These are phyloP conservation scores for Halteria grandinella DNA, from an alignment of 73 alveolate genomes.

Conservation along the genomic window DNA sequence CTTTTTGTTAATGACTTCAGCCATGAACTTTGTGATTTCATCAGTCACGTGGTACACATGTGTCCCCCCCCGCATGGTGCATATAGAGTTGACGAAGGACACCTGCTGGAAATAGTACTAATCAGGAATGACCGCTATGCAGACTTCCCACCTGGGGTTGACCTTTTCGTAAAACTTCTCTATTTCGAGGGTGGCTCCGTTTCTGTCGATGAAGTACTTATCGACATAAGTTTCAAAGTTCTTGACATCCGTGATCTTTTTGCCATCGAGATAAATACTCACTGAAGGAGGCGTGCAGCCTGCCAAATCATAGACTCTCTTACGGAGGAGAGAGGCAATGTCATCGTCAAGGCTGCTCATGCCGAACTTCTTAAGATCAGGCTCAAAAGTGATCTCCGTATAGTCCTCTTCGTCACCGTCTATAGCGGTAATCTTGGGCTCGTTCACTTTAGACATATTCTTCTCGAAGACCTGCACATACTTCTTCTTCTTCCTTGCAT, in stretches of 20 bases:
- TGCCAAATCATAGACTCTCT: conserved; percentile 99
- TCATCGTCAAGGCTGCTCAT: conserved; percentile 89
- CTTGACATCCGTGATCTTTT: conserved; percentile 70
- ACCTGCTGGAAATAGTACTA: conserved; percentile 87
- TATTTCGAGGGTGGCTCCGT: neutral
- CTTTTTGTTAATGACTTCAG: conserved; percentile 56
- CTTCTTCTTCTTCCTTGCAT: conserved; percentile 71
- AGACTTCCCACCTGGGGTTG: conserved; percentile 71
- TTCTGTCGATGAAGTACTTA: conserved; percentile 62
- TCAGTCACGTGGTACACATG: conserved; percentile 97
- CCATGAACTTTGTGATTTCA: conserved; percentile 65
- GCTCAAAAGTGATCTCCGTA: conserved; percentile 94
- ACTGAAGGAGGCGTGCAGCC: conserved; percentile 93
- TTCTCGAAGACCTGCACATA: conserved; percentile 79
- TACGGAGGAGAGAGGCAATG: conserved; percentile 36
- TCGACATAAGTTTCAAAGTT: conserved; percentile 81
- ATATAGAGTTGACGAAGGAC: conserved; percentile 96
- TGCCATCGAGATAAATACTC: conserved; percentile 87
- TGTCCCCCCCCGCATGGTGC: conserved; percentile 98
- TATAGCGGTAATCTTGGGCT: conserved; percentile 65
- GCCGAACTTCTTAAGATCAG: conserved; percentile 96
- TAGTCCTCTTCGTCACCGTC: conserved; percentile 87
- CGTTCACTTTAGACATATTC: conserved; percentile 81
- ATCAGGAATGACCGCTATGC: conserved; percentile 65
- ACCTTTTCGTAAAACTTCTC: conserved; percentile 58